Evolutionary conservation across 2,329 filamentous ascomycete genomes (phyloP).

Genomic region (Claviceps maximensis): DNA sequence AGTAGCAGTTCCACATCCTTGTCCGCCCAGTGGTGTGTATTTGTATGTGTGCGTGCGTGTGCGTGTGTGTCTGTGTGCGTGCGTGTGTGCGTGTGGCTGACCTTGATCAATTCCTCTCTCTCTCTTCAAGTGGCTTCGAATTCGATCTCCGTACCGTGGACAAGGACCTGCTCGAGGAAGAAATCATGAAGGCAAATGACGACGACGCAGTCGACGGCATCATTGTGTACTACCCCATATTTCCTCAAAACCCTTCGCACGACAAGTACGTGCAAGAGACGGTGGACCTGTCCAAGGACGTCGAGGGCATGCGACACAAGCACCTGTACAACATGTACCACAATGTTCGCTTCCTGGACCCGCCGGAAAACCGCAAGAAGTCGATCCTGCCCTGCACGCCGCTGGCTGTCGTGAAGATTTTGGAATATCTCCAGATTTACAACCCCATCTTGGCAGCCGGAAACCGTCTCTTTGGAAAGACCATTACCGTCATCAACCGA

Average conservation of each 20-base stretch:
- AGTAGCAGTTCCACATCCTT: constrained; percentile 25
- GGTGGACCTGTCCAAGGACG: constrained; percentile 79
- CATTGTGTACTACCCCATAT: constrained; percentile 98
- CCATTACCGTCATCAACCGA: constrained; percentile 91
- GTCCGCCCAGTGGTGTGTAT: no score
- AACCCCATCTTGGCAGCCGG: constrained; percentile 88
- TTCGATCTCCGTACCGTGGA: constrained; percentile 76
- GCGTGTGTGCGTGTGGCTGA: constrained; percentile 5
- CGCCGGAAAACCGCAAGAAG: constrained; percentile 64
- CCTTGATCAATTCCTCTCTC: not conserved
- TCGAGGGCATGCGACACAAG: constrained; percentile 85
- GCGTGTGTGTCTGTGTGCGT: not conserved
- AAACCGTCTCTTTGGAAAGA: constrained; percentile 85
- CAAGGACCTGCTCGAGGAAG: constrained; percentile 82
- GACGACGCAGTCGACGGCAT: constrained; percentile 71
- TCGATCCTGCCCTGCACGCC: constrained; percentile 92
- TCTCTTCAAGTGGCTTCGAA: constrained; percentile 59
- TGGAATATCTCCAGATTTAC: constrained; percentile 93
- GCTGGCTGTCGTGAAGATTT: constrained; percentile 88
- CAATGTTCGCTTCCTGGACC: constrained; percentile 88
- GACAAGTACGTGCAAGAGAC: constrained; percentile 96
- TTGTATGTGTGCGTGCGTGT: not conserved
- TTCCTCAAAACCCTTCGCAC: constrained; percentile 63
- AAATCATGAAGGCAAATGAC: constrained; percentile 71
- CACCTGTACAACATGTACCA: constrained; percentile 99